Percentiles rank a stretch among this genome's conserved stretches.
Evolutionary conservation across 257 asterid species (phyloP).

Genomic region (Schizonepeta tenuifolia): DNA sequence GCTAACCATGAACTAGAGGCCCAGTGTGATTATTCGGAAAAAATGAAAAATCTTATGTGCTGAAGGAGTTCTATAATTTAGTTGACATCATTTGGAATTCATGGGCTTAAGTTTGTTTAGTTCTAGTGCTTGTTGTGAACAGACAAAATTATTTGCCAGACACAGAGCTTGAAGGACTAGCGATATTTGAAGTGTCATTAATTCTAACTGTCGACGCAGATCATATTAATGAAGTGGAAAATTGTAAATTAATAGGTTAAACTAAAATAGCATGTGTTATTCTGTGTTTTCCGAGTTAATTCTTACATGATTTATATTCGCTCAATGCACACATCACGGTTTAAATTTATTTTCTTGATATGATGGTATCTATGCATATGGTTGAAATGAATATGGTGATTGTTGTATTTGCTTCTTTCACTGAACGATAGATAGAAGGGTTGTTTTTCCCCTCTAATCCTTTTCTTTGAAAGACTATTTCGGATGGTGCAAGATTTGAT

Average conservation of each 20-base stretch:
- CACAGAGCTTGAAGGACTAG: background rate
- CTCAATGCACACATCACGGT: background rate
- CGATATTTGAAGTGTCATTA: background rate
- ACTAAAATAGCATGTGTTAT: background rate
- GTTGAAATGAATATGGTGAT: background rate
- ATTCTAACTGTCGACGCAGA: background rate
- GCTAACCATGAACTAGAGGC: background rate
- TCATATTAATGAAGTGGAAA: background rate
- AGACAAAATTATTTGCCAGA: background rate
- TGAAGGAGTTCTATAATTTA: background rate
- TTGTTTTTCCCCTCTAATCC: no score
- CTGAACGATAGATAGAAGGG: no score
- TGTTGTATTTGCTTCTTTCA: background rate
- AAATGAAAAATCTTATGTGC: background rate
- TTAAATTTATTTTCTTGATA: background rate
- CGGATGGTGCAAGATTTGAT: background rate
- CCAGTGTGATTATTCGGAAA: background rate
- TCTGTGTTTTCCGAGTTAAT: background rate
- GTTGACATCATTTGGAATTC: background rate
- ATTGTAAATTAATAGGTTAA: background rate
- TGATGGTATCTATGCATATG: background rate
- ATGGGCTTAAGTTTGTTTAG: background rate
- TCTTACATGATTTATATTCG: background rate
- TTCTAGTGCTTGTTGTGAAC: conserved; percentile 5
- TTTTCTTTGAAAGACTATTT: no score